These are phyloP conservation scores for Goffeauzyma gilvescens DNA, from an alignment of 768 basidiomycete species.

Conservation along the genomic window DNA sequence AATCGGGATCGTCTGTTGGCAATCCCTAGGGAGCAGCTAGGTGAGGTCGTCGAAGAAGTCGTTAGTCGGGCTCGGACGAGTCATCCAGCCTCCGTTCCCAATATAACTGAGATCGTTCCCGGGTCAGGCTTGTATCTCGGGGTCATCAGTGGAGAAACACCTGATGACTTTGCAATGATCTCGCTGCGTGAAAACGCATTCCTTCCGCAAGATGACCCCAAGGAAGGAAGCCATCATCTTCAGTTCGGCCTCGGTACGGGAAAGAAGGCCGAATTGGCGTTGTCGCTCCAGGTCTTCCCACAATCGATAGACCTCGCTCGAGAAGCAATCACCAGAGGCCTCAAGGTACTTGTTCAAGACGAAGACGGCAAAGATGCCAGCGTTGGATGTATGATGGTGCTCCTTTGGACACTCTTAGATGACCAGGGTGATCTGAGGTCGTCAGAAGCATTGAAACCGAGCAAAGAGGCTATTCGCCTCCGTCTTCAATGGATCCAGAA, in stretches of 20 bases:
- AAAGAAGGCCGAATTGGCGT: conserved; percentile 41
- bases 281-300: conserved; percentile 40
- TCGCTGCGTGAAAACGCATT: no score
- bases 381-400: conserved; percentile 46
- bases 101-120: no score
- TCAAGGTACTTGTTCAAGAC: conserved; percentile 37
- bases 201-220: no score
- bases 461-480: conserved; percentile 49
- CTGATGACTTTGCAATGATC: no score
- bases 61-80: conserved; percentile 7
- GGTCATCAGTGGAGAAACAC: no score
- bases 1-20: conserved; percentile 39
- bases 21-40: conserved; percentile 39
- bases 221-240: not conserved
- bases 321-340: conserved; percentile 4
- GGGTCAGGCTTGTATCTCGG: no score
- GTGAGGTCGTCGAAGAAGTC: conserved; percentile 29
- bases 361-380: conserved; percentile 43
- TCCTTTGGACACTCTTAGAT: conserved; percentile 44
- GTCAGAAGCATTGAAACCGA: conserved; percentile 14
- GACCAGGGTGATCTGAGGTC: conserved; percentile 34
- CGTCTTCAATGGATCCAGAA: conserved; percentile 74
- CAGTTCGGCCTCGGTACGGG: conserved; percentile 28
- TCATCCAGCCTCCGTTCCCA: no score
- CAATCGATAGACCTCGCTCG: conserved; percentile 38